phyloP scores from a whole-genome alignment of 371 early-diverging fungal genomes.

The Batrachochytrium dendrobatidis region DNA sequence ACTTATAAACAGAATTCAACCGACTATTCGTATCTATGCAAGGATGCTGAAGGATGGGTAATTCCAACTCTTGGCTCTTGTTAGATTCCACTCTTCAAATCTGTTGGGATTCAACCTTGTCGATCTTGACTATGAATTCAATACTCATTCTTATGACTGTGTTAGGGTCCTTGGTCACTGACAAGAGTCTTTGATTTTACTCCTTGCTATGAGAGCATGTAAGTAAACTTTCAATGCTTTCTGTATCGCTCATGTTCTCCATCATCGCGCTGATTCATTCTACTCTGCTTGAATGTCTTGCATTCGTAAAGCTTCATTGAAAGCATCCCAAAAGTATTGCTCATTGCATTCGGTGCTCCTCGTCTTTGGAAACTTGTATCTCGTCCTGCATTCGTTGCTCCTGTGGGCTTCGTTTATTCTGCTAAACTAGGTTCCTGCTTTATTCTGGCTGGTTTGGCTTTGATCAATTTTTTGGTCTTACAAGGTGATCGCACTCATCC shows the following conservation, averaged over 20 bases:
- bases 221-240: slow-evolving; percentile 6
- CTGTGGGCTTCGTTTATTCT: slow-evolving; percentile 2
- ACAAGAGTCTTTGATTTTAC: slow-evolving; percentile 59
- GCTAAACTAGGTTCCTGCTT: background rate
- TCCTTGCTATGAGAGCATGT: slow-evolving; percentile 68
- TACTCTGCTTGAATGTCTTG: background rate
- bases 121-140: too few relatives aligned
- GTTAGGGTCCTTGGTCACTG: slow-evolving; percentile 60
- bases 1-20: too few relatives aligned
- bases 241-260: background rate
- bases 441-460: background rate
- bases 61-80: too few relatives aligned
- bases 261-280: background rate
- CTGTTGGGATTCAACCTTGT: too few relatives aligned
- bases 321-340: background rate
- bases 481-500: background rate
- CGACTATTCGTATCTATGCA: too few relatives aligned
- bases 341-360: background rate
- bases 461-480: background rate
- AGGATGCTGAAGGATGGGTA: too few relatives aligned
- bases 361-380: background rate
- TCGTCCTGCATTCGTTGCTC: background rate
- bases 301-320: background rate
- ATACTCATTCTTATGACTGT: too few relatives aligned
- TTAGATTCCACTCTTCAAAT: too few relatives aligned